Conservation (phyloP, 352 stramenopile genomes). For the Globisporangium megalacanthum region DNA sequence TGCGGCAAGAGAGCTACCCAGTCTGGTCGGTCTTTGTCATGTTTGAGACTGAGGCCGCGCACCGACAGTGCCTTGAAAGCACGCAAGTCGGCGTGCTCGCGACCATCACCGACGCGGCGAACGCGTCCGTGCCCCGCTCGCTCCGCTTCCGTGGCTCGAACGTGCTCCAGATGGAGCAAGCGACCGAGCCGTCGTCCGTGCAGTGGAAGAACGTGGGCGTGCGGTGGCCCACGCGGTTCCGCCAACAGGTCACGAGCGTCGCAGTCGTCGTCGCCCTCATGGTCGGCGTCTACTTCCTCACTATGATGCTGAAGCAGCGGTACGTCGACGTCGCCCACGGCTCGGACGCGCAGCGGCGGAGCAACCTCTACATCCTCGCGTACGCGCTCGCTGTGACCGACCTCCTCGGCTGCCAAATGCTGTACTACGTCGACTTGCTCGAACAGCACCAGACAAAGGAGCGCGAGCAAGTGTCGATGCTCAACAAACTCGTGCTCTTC, state of each 20-base stretch:
- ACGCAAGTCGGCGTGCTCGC: conserved; percentile 44
- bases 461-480: conserved; percentile 60
- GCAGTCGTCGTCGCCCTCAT: conserved; percentile 43
- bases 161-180: conserved; percentile 63
- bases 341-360: conserved; percentile 22
- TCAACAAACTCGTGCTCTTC: conserved; percentile 79
- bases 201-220: conserved; percentile 66
- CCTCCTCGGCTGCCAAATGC: conserved; percentile 53
- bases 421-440: conserved; percentile 50
- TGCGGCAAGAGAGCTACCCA: conserved; percentile 35
- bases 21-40: conserved; percentile 76
- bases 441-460: conserved; percentile 64
- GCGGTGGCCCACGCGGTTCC: conserved; percentile 23
- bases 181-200: conserved; percentile 58
- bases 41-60: conserved; percentile 68
- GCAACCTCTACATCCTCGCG: conserved; percentile 49
- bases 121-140: conserved; percentile 23
- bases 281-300: conserved; percentile 48
- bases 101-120: conserved; percentile 32
- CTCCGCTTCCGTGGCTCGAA: conserved; percentile 62
- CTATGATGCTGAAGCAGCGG: conserved; percentile 27
- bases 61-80: conserved; percentile 45
- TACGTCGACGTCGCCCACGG: conserved; percentile 26
- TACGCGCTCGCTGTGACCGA: conserved; percentile 47
- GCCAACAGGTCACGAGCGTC: conserved; percentile 42